phyloP scores from a whole-genome alignment of 2,329 filamentous ascomycete species.

The Scopulariopsis brevicaulis region DNA sequence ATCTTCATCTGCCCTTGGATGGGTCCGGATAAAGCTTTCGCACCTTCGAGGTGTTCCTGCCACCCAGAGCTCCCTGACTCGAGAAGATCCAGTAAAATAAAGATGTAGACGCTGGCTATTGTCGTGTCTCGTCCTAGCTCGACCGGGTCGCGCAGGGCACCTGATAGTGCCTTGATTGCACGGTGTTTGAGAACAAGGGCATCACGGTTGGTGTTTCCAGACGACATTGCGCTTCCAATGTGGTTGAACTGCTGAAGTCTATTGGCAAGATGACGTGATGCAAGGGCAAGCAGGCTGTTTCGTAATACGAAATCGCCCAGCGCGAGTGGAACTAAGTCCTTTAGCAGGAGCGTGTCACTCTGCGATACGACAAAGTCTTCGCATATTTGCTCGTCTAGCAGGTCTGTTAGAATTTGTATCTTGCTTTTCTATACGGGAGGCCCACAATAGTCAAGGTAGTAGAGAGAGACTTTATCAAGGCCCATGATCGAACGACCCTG shows the following conservation, averaged over 20 bases:
- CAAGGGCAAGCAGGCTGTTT: neutral
- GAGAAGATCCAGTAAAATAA: neutral
- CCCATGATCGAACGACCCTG: neutral
- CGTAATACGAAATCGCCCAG: neutral
- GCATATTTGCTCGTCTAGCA: neutral
- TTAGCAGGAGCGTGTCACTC: neutral
- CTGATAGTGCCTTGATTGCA: neutral
- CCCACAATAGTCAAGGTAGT: neutral
- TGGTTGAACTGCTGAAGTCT: neutral
- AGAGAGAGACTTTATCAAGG: neutral
- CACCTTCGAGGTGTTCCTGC: neutral
- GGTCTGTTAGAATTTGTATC: neutral
- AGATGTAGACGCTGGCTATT: neutral
- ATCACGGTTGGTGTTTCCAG: neutral
- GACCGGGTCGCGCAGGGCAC: neutral
- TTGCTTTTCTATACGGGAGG: neutral
- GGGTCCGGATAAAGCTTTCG: neutral
- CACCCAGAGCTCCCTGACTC: neutral
- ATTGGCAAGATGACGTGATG: neutral
- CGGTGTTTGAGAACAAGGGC: neutral
- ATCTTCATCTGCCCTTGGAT: neutral
- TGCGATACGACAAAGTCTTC: neutral
- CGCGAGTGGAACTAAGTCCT: neutral
- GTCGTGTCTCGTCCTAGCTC: neutral
- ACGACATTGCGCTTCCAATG: neutral